phyloP scores from a whole-genome alignment of 805 yeast species.

The Ogataea chonburiensis region DNA sequence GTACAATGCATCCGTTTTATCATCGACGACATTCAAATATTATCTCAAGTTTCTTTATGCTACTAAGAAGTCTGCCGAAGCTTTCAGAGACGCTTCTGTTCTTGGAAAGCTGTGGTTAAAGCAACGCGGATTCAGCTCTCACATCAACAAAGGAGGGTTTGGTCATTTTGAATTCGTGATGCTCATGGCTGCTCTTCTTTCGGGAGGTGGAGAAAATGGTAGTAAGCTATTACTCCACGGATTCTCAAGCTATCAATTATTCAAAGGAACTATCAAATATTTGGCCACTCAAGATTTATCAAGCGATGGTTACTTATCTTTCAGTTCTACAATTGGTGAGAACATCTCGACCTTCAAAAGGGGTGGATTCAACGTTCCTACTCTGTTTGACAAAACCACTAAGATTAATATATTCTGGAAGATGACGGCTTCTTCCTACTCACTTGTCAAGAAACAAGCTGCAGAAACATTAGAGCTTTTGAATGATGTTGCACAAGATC shows the following conservation, averaged over 20 bases:
- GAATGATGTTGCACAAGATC: slow-evolving; percentile 77
- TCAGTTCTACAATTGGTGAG: slow-evolving; percentile 55
- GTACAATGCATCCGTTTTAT: slow-evolving; percentile 77
- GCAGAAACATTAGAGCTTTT: slow-evolving; percentile 62
- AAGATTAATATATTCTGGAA: slow-evolving; percentile 80
- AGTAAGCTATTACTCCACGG: slow-evolving; percentile 80
- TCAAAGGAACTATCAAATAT: slow-evolving; percentile 82
- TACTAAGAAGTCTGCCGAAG: slow-evolving; percentile 70
- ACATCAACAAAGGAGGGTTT: slow-evolving; percentile 68
- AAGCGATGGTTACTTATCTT: slow-evolving; percentile 62
- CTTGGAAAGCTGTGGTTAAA: slow-evolving; percentile 87
- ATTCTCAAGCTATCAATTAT: slow-evolving; percentile 88
- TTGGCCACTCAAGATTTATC: slow-evolving; percentile 77
- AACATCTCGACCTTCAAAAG: slow-evolving; percentile 43
- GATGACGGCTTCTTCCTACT: slow-evolving; percentile 68
- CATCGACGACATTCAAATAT: slow-evolving; percentile 66
- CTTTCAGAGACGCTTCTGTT: slow-evolving; percentile 82
- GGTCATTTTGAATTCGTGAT: slow-evolving; percentile 89
- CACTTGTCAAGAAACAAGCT: slow-evolving; percentile 63
- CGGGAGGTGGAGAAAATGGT: slow-evolving; percentile 79
- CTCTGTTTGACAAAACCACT: slow-evolving; percentile 72
- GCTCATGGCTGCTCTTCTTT: slow-evolving; percentile 74
- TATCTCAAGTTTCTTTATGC: slow-evolving; percentile 76
- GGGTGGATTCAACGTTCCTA: slow-evolving; percentile 70
- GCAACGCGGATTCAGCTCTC: slow-evolving; percentile 78